These are phyloP conservation scores for Zizania latifolia DNA, from an alignment of 176 grass and related monocot species.

Conservation along the genomic window DNA sequence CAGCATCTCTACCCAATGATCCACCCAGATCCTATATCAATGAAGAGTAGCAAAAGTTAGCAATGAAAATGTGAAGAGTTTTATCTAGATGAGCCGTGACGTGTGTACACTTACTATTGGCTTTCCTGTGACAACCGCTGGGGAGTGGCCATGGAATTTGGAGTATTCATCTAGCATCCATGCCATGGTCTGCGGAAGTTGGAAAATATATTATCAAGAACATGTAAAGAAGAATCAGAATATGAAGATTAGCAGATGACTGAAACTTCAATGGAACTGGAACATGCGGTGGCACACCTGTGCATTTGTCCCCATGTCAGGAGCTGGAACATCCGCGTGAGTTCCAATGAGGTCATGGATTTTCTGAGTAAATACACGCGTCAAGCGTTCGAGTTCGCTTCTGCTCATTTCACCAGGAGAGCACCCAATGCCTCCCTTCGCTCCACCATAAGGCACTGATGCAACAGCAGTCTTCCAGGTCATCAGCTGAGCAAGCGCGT, in stretches of 20 bases:
- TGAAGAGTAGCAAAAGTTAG: background rate
- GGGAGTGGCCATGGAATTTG: slow-evolving; percentile 92
- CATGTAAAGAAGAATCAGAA: background rate
- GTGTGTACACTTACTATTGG: slow-evolving; percentile 67
- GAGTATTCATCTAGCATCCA: slow-evolving; percentile 98
- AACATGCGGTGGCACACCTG: slow-evolving; percentile 55
- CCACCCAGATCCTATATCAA: slow-evolving; percentile 88
- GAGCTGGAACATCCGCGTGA: slow-evolving; percentile 86
- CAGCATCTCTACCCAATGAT: slow-evolving; percentile 88
- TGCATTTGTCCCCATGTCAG: slow-evolving; percentile 93
- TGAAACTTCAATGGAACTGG: background rate
- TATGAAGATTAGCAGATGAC: background rate
- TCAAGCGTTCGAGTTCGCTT: slow-evolving; percentile 81
- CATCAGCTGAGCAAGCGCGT: slow-evolving; percentile 95
- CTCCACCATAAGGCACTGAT: slow-evolving; percentile 84
- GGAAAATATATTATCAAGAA: background rate
- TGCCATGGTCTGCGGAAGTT: slow-evolving; percentile 75
- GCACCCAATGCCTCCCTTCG: slow-evolving; percentile 94
- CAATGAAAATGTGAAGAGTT: background rate
- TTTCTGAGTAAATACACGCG: slow-evolving; percentile 96
- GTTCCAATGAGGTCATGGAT: slow-evolving; percentile 94
- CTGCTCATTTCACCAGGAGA: slow-evolving; percentile 65
- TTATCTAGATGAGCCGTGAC: slow-evolving; percentile 11
- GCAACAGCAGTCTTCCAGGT: slow-evolving; percentile 98
- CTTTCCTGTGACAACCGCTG: slow-evolving; percentile 92